A percentile compares a stretch with the other conserved stretches of the same genome.
phyloP scores from a whole-genome alignment of 441 rosid genomes.

The Gossypium laxum region DNA sequence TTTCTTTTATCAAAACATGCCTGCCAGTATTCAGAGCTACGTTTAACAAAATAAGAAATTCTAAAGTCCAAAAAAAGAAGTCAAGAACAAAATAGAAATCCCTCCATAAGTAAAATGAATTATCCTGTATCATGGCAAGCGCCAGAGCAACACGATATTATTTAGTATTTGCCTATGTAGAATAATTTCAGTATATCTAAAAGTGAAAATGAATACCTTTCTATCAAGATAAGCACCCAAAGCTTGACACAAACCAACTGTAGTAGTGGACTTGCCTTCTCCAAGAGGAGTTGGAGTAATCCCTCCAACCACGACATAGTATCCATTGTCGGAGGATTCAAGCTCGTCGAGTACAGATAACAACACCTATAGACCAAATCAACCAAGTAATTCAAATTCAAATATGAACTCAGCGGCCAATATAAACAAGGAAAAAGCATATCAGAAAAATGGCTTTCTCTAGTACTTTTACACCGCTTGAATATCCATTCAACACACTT shows the following conservation, averaged over 20 bases:
- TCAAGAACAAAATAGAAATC: neutral
- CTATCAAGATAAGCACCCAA: constrained; percentile 84
- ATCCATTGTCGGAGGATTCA: constrained; percentile 62
- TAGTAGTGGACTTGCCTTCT: constrained; percentile 94
- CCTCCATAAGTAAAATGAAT: neutral
- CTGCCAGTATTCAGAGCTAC: too few species aligned
- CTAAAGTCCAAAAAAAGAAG: too few species aligned
- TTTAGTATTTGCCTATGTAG: neutral
- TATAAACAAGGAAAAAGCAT: neutral
- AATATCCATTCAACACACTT: neutral
- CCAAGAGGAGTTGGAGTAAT: constrained; percentile 98
- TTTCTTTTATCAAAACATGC: too few species aligned
- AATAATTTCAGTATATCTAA: neutral
- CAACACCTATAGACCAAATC: constrained; percentile 41
- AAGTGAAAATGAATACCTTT: constrained; percentile 40
- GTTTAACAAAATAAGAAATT: too few species aligned
- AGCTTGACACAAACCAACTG: constrained; percentile 93
- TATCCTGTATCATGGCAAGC: neutral
- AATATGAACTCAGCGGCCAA: neutral
- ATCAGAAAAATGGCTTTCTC: neutral
- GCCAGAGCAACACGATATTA: neutral
- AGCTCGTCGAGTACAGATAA: constrained; percentile 70
- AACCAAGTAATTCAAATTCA: constrained; percentile 9
- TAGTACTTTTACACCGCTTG: neutral
- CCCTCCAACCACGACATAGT: constrained; percentile 93